These are phyloP conservation scores for Drechslerella dactyloides DNA, from an alignment of 2,329 filamentous ascomycete species.

Conservation along the genomic window DNA sequence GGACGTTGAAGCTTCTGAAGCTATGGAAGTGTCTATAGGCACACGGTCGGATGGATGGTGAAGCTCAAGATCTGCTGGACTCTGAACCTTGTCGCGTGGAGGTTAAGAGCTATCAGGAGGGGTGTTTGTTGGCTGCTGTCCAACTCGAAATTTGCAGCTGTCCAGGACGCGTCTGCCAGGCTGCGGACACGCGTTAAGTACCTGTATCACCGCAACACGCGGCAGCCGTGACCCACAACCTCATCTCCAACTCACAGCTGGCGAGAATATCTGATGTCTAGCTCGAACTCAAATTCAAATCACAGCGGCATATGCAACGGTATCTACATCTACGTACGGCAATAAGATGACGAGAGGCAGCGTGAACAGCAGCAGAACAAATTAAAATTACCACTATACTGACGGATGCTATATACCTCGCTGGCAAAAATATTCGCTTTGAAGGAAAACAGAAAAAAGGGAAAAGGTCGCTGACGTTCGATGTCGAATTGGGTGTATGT, in stretches of 20 bases:
- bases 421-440: conserved; percentile 5
- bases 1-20: background rate
- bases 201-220: conserved; percentile 13
- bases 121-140: conserved; percentile 19
- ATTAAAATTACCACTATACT: conserved; percentile 2
- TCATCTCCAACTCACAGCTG: no score
- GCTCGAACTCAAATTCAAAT: no score
- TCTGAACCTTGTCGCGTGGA: background rate
- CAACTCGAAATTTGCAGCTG: conserved; percentile 39
- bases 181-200: conserved; percentile 31
- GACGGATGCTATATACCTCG: background rate
- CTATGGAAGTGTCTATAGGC: background rate
- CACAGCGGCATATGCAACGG: no score
- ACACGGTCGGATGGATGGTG: background rate
- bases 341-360: background rate
- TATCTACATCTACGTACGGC: background rate
- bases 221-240: conserved; percentile 3
- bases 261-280: no score
- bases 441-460: conserved; percentile 2
- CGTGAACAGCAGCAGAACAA: background rate
- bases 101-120: conserved; percentile 16
- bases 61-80: background rate
- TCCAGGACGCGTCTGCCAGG: conserved; percentile 33
- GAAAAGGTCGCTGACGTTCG: conserved; percentile 7
- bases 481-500: background rate